Evolutionary conservation across 192 early-diverging fungal genomes (phyloP), one percentile per base, ranked within the genome.

Genomic region (Rhizoclosmatium sp.): DNA sequence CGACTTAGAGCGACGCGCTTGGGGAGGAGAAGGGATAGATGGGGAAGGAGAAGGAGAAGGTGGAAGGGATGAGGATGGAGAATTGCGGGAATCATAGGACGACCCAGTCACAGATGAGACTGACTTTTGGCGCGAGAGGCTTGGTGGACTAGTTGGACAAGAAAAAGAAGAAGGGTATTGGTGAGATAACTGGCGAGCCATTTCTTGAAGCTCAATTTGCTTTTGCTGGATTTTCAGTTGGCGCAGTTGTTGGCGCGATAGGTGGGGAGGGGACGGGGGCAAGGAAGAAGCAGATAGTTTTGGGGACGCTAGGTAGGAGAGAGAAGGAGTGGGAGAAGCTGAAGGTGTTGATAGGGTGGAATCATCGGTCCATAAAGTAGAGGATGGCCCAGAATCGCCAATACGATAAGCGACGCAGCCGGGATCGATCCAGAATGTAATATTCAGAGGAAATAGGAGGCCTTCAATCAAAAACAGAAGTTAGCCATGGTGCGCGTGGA

Each of bases 371-470:
- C 75, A 81, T 19, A 81, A 3, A 31, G 39, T 71, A 7, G 45
- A 7, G 39, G 75, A 40, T 23, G 60, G n/a, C 19, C 80, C 80
- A 75, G 9, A 31, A 46, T 81, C 80, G 71, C 54, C 48, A 54
- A 81, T 71, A 16, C 79, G 65, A 31, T 67, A 51, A 12, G 78
- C 39, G 45, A 81, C 80, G 46, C 54, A 78, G 14, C 68, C 69
- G n/a, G 80, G 80, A 47, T 81, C 80, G n/a, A 79, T 82, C 80
- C 80, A 81, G 56, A 81, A 69, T 3, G 75, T 75, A 41, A 81
- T 59, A 39, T 59, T 65, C 9, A 41, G 10, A 5, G 80, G 79
- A 46, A 72, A 81, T 21, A 56, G 76, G 44, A 47, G 2, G 39
- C 23, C 69, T 62, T 66, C 31, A 31, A 31, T 31, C 31, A 31